phyloP scores from a whole-genome alignment of 2,329 filamentous ascomycete genomes.

The Fusarium nanum region DNA sequence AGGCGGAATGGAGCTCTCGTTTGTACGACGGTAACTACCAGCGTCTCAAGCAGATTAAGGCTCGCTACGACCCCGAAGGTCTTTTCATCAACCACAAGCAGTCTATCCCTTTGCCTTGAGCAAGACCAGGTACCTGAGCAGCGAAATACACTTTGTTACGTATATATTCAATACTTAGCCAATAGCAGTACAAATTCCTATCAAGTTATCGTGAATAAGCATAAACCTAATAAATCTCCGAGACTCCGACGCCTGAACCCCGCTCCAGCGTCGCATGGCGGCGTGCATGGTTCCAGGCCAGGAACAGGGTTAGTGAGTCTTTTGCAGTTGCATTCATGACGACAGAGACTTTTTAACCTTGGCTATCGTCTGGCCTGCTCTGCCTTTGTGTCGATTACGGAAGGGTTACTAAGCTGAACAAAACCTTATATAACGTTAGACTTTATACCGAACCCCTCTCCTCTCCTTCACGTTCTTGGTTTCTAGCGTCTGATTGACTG shows the following conservation, averaged over 20 bases:
- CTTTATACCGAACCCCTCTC: neutral
- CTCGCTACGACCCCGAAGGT: conserved; percentile 34
- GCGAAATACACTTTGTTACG: neutral
- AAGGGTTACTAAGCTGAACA: neutral
- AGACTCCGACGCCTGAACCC: neutral
- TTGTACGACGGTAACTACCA: conserved; percentile 40
- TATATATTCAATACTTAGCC: neutral
- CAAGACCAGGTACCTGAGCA: too few relatives aligned
- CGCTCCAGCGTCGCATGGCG: neutral
- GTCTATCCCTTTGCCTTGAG: conserved; percentile 33
- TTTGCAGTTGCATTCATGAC: neutral
- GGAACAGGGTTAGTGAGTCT: neutral
- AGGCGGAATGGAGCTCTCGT: conserved; percentile 43
- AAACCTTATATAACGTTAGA: neutral
- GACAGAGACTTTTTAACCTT: neutral
- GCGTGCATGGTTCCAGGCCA: neutral
- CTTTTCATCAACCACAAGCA: conserved; percentile 40
- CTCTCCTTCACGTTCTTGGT: too few relatives aligned
- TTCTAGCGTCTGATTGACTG: too few relatives aligned
- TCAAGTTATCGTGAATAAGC: neutral
- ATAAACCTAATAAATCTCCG: neutral
- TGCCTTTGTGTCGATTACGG: neutral
- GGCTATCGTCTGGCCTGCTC: neutral
- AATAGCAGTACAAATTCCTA: conserved; percentile 4
- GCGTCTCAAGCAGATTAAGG: conserved; percentile 40